Base-by-base conservation (phyloP, 345 rosid species). In the Brassica carinata region DNA sequence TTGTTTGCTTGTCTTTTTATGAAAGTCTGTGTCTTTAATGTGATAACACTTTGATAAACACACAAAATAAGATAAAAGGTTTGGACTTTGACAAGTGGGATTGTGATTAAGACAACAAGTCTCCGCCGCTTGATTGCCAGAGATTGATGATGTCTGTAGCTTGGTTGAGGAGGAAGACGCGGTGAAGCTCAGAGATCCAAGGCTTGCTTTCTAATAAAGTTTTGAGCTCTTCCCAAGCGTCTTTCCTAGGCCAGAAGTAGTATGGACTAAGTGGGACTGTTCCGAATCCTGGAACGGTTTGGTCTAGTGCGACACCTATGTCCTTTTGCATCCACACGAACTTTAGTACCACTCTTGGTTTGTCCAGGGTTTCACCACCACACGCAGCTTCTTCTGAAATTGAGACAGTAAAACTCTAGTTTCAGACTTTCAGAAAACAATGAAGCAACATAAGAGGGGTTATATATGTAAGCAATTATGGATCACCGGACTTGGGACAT, bases 201-300 rank as follows among this genome's bases (percentile, higher is more conserved):
- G 91, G 94, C 77, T 90, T 90, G 86, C 89, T 87, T 82, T 91
- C 98, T 9, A 95, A 83, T 78, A 90, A 62, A 53, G 83, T 61
- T 84, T 88, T 91, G 77, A 95, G 96, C 86, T 90, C 90, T 81
- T 92, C 92, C 95, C 97, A 91, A 2, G 97, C 98, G 79, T 95
- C 93, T 80, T 88, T 87, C 81, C 89, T 85, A 1, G 98, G 90
- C 97, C 98, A 95, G 77, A 95, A 92, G 86, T 89, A 89, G 87
- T 90, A 95, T 3, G 96, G 92, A 77, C 94, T 90, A 58, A 92
- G 74, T 2, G 99, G 97, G 70, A 92, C 86, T 7, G 97, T 86
- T 71, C 97, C 97, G 63, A 85, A 88, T 0, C 92, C 90, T 2
- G 94, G 92, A 70, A 92, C 75, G 84, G 81, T 81, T 33, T 94